Percentiles rank a stretch among this genome's conserved stretches.
Evolutionary conservation across 1,284 basidiomycete species (phyloP).

Genomic region (Vanrija pseudolonga): DNA sequence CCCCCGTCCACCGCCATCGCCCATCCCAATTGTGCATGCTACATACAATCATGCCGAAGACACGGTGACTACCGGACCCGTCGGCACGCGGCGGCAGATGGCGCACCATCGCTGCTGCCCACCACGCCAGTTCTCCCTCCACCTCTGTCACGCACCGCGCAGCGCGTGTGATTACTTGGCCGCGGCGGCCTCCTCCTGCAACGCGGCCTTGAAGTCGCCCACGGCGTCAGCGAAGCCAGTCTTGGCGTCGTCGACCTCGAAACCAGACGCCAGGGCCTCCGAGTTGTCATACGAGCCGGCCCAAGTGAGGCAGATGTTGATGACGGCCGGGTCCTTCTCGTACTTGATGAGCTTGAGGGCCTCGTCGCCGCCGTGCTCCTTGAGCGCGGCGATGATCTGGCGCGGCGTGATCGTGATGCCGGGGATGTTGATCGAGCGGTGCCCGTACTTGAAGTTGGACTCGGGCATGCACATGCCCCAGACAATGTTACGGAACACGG

Average conservation of each 20-base stretch:
- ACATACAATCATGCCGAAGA: too few species aligned
- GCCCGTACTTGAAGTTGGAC: conserved; percentile 29
- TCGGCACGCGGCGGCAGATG: too few species aligned
- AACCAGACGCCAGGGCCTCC: conserved; percentile 37
- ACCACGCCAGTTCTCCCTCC: neutral
- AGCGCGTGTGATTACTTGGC: too few species aligned
- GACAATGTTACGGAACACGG: conserved; percentile 50
- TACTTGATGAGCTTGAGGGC: conserved; percentile 44
- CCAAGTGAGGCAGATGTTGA: conserved; percentile 48
- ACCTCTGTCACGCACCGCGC: too few species aligned
- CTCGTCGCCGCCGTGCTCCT: conserved; percentile 39
- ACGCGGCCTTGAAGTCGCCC: conserved; percentile 44
- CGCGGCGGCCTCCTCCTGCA: conserved; percentile 9
- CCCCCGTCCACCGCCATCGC: too few species aligned
- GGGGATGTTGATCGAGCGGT: conserved; percentile 47
- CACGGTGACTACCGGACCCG: too few species aligned
- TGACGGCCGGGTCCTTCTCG: conserved; percentile 44
- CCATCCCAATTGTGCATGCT: too few species aligned
- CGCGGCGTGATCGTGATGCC: conserved; percentile 48
- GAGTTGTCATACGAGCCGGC: conserved; percentile 45
- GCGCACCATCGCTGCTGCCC: too few species aligned
- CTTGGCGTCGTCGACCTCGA: conserved; percentile 42
- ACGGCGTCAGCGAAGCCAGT: conserved; percentile 46
- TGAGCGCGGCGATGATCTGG: conserved; percentile 47
- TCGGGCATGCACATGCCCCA: conserved; percentile 46